phyloP scores from a whole-genome alignment of 306 rosid genomes.

The Quercus alba region DNA sequence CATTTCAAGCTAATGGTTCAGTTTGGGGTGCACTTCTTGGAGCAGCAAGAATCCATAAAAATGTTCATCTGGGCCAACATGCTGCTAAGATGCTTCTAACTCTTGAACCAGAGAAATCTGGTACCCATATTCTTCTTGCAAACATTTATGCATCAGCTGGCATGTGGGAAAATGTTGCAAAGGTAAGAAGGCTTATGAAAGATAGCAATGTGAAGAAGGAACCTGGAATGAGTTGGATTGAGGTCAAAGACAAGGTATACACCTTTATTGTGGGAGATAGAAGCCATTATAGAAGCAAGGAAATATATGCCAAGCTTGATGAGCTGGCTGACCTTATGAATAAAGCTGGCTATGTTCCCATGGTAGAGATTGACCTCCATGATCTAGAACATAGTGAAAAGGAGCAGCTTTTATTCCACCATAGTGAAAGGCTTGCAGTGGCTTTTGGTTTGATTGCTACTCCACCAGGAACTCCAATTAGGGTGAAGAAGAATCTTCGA shows the following conservation, averaged over 20 bases:
- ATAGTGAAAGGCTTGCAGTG: conserved; percentile 91
- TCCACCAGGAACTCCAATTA: conserved; percentile 61
- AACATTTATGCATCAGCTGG: conserved; percentile 85
- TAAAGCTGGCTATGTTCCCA: conserved; percentile 74
- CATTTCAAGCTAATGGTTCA: conserved; percentile 69
- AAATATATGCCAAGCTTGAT: conserved; percentile 73
- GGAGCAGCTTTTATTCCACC: conserved; percentile 59
- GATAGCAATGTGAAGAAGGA: conserved; percentile 79
- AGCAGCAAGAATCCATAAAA: conserved; percentile 88
- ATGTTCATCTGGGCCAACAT: conserved; percentile 58
- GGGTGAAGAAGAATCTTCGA: conserved; percentile 87
- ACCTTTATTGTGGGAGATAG: conserved; percentile 81
- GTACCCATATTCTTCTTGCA: conserved; percentile 85
- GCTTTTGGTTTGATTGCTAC: conserved; percentile 79
- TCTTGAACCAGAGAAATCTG: conserved; percentile 87
- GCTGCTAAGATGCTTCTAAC: conserved; percentile 78
- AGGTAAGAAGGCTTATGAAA: conserved; percentile 70
- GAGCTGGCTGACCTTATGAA: conserved; percentile 51
- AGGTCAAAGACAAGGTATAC: conserved; percentile 65
- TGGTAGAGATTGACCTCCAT: conserved; percentile 74
- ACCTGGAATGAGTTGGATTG: conserved; percentile 96
- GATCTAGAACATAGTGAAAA: conserved; percentile 68
- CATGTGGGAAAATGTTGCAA: conserved; percentile 79
- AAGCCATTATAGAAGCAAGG: conserved; percentile 65
- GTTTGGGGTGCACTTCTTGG: conserved; percentile 97